A percentile compares a stretch with the other conserved stretches of the same genome.
These are phyloP conservation scores for Chimonanthus praecox DNA, from an alignment of 164 flowering plant genomes.

Conservation along the genomic window DNA sequence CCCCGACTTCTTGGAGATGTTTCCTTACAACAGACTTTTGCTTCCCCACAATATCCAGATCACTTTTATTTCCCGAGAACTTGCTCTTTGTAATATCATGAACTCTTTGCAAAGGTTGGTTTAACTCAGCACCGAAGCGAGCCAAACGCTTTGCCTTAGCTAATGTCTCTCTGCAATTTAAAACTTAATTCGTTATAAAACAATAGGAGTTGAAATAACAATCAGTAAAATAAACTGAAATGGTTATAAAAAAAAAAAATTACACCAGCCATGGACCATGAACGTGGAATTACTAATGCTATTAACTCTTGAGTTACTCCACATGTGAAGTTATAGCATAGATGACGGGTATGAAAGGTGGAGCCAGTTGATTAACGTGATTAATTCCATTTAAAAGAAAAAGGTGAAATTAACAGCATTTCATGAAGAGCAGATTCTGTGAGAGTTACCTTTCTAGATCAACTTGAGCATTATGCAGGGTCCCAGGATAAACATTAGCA, in stretches of 20 bases:
- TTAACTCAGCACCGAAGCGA: slow-evolving; percentile 73
- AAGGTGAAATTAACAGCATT: too few species aligned
- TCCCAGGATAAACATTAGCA: not conserved
- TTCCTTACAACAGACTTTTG: slow-evolving; percentile 22
- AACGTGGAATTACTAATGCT: too few species aligned
- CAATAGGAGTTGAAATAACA: not conserved
- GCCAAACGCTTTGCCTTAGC: slow-evolving; percentile 89
- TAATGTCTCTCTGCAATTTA: slow-evolving; percentile 52
- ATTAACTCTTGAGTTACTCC: not conserved
- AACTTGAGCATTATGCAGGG: not conserved
- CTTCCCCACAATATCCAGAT: slow-evolving; percentile 24
- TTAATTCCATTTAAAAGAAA: too few species aligned
- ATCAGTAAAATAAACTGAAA: too few species aligned
- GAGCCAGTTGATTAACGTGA: not conserved
- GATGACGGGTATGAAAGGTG: not conserved
- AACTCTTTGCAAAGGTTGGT: slow-evolving; percentile 25
- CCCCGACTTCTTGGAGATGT: slow-evolving; percentile 24
- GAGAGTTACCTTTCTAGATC: not conserved
- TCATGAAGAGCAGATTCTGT: not conserved
- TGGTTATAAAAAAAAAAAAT: too few species aligned
- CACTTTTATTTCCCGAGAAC: slow-evolving; percentile 26
- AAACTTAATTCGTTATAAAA: not conserved
- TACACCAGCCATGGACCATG: too few species aligned
- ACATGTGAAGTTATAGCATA: too few species aligned
- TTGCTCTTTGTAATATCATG: slow-evolving; percentile 27